These are phyloP conservation scores for Dryas alaskensis DNA, from an alignment of 306 rosid species.

Conservation along the genomic window DNA sequence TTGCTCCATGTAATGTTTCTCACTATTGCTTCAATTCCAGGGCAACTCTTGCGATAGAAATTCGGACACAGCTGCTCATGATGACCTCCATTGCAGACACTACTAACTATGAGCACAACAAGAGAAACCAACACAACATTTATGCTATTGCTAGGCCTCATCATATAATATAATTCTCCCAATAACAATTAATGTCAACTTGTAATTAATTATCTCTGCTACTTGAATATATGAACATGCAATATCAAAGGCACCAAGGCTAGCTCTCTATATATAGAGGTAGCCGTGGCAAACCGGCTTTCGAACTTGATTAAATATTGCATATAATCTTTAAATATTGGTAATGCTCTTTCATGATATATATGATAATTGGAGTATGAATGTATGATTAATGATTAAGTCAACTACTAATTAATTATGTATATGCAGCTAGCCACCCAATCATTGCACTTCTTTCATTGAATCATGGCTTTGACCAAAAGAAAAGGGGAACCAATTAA, in stretches of 20 bases:
- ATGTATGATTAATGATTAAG: neutral
- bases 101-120: slow-evolving; percentile 8
- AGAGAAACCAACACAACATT: slow-evolving; percentile 18
- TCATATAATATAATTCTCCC: neutral
- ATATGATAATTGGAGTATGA: slow-evolving; percentile 4
- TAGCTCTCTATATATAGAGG: neutral
- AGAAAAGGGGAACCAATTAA: neutral
- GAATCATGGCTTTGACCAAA: neutral
- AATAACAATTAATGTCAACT: too few relatives aligned
- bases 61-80: neutral
- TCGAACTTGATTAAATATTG: neutral
- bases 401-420: neutral
- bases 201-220: neutral
- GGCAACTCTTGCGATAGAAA: slow-evolving; percentile 30
- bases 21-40: slow-evolving; percentile 18
- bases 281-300: neutral
- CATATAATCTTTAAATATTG: too few relatives aligned
- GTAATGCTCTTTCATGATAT: neutral
- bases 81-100: slow-evolving; percentile 7
- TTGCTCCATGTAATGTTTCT: slow-evolving; percentile 12
- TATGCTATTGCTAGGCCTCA: slow-evolving; percentile 1
- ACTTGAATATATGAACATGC: neutral
- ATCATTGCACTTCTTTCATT: slow-evolving; percentile 1
- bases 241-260: neutral
- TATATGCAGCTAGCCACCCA: neutral